Evolutionary conservation across 768 basidiomycete genomes (phyloP).

Genomic region (Termitomyces sp.): DNA sequence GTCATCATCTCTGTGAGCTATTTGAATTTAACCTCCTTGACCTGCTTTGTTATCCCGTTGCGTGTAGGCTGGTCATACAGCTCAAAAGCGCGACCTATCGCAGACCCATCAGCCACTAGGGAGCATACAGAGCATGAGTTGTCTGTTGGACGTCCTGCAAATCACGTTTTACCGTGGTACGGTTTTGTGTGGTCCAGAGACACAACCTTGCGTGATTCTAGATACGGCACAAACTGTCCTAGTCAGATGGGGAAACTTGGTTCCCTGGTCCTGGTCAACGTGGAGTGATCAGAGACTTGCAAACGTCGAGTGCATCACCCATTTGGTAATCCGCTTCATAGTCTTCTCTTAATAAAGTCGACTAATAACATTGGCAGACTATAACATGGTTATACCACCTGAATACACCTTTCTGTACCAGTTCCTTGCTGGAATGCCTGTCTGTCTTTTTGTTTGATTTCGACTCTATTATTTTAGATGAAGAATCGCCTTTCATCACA

Average conservation of each 20-base stretch:
- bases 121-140: conserved; percentile 42
- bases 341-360: neutral
- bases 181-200: neutral
- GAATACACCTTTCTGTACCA: conserved; percentile 16
- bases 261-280: conserved; percentile 62
- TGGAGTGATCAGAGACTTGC: conserved; percentile 54
- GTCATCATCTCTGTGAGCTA: conserved; percentile 34
- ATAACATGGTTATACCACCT: conserved; percentile 48
- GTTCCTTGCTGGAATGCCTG: neutral
- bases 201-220: conserved; percentile 19
- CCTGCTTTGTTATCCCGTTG: neutral
- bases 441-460: neutral
- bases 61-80: conserved; percentile 19
- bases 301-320: conserved; percentile 42
- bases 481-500: neutral
- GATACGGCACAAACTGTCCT: conserved; percentile 45
- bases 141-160: conserved; percentile 40
- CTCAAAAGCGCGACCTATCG: conserved; percentile 1
- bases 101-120: conserved; percentile 18
- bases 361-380: conserved; percentile 29
- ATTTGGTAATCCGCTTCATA: conserved; percentile 34
- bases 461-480: neutral
- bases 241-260: conserved; percentile 50
- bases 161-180: conserved; percentile 3
- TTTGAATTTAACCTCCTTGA: neutral